Percentiles rank a stretch among this genome's conserved stretches.
Evolutionary conservation across 768 basidiomycete species (phyloP).

Genomic region (Tubosaeta brunneosetosa): DNA sequence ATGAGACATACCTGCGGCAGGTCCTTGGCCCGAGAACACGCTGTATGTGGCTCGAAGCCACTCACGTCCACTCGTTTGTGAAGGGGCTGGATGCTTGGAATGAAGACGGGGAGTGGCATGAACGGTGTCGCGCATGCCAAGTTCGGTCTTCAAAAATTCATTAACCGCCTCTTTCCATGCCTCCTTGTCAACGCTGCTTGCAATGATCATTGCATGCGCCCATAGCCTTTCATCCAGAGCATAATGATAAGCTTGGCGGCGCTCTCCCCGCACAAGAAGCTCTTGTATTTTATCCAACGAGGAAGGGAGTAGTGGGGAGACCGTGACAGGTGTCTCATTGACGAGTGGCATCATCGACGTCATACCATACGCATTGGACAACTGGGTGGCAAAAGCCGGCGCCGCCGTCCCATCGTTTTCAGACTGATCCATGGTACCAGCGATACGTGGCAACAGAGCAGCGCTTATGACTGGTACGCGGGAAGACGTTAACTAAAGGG

Average conservation of each 20-base stretch:
- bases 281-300: slow-evolving; percentile 74
- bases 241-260: slow-evolving; percentile 79
- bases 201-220: slow-evolving; percentile 94
- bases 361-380: slow-evolving; percentile 16
- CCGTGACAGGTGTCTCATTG: slow-evolving; percentile 52
- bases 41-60: slow-evolving; percentile 78
- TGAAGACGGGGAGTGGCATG: slow-evolving; percentile 9
- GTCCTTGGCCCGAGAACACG: slow-evolving; percentile 78
- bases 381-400: slow-evolving; percentile 31
- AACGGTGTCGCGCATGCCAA: slow-evolving; percentile 41
- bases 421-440: slow-evolving; percentile 21
- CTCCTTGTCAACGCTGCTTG: slow-evolving; percentile 89
- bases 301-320: slow-evolving; percentile 55
- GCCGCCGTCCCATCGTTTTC: slow-evolving; percentile 20
- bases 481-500: slow-evolving; percentile 63
- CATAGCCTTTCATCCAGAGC: slow-evolving; percentile 87
- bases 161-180: slow-evolving; percentile 88
- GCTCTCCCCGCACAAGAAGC: slow-evolving; percentile 78
- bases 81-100: slow-evolving; percentile 18
- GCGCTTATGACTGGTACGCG: slow-evolving; percentile 71
- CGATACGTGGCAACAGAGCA: slow-evolving; percentile 62
- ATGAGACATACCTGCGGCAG: slow-evolving; percentile 53
- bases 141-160: slow-evolving; percentile 78
- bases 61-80: slow-evolving; percentile 54
- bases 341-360: slow-evolving; percentile 17